Evolutionary conservation across 305 asterid species (phyloP), one percentile per base, ranked within the genome.

Genomic region (Fraxinus albicans): DNA sequence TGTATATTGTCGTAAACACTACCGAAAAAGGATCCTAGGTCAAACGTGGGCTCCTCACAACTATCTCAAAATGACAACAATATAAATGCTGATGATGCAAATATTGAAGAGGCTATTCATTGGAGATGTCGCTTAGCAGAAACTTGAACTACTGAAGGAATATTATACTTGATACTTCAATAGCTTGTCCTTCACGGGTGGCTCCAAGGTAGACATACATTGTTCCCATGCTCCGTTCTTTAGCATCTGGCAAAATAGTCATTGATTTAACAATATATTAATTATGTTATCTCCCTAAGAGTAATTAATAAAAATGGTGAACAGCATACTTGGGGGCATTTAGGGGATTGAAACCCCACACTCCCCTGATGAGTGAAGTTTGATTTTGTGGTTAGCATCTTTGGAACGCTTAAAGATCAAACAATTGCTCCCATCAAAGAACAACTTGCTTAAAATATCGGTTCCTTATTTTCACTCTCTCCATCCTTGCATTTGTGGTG

Each of bases 171-270:
- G 90, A 88, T 93, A 94, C 78, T 83, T 88, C 6, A 77, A 79
- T 80, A 95, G 85, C 90, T 87, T 90, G 55, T 92, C 97, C 88
- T 88, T 90, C 88, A 91, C 92, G 12, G 90, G 89, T 50, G 96
- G 94, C 87, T 93, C 98, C 92, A 95, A 86, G 13, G 92, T 88
- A 33, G 93, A 92, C 94, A 92, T 88, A 89, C 91, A 91, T 80
- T 93, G 98, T 82, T 95, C 98, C 98, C 98, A 95, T 65, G 90
- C 91, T 83, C 94, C 96, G 40, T 86, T 88, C 85, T 90, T 85
- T 75, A 95, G 96, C 97, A 95, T 93, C 98, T 95, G 96, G 44
- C 73, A 80, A 85, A 31, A 73, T 76, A 79, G 50, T 50, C 73
- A 77, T 78, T 77, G 47, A 35, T 78, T 80, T 40, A 77, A 27